phyloP scores from a whole-genome alignment of 2,329 filamentous ascomycete genomes.

The Nemania sp. region DNA sequence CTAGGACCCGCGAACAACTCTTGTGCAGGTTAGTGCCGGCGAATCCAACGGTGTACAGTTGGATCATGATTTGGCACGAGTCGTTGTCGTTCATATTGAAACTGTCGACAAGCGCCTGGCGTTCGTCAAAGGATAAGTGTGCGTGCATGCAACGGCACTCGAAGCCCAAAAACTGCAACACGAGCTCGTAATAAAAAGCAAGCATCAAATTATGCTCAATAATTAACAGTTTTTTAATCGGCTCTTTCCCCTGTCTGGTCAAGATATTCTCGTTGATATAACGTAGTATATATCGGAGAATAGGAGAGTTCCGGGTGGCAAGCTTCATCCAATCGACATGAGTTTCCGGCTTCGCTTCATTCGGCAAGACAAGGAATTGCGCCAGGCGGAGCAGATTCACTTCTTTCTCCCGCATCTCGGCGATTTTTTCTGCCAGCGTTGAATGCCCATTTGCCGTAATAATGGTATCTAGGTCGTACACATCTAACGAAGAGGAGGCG shows the following conservation, averaged over 20 bases:
- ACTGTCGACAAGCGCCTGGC: constrained; percentile 43
- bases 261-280: constrained; percentile 46
- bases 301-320: constrained; percentile 44
- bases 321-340: constrained; percentile 45
- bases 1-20: constrained; percentile 46
- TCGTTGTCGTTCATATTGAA: constrained; percentile 42
- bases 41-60: constrained; percentile 49
- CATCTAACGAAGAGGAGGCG: constrained; percentile 47
- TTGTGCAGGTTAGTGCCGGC: constrained; percentile 49
- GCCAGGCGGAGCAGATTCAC: constrained; percentile 43
- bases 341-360: constrained; percentile 35
- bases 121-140: constrained; percentile 37
- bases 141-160: constrained; percentile 47
- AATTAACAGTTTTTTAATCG: constrained; percentile 49
- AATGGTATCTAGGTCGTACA: constrained; percentile 42
- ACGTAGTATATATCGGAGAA: constrained; percentile 46
- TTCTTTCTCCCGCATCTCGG: constrained; percentile 40
- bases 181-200: constrained; percentile 50
- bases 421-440: constrained; percentile 35
- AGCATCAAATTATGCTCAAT: constrained; percentile 45
- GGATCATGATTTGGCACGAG: constrained; percentile 49
- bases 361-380: constrained; percentile 37
- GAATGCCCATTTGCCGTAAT: constrained; percentile 37
- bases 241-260: constrained; percentile 22
- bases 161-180: constrained; percentile 48